Base-by-base conservation (phyloP, 768 basidiomycete species). In the Clitopilus hobsonii region DNA sequence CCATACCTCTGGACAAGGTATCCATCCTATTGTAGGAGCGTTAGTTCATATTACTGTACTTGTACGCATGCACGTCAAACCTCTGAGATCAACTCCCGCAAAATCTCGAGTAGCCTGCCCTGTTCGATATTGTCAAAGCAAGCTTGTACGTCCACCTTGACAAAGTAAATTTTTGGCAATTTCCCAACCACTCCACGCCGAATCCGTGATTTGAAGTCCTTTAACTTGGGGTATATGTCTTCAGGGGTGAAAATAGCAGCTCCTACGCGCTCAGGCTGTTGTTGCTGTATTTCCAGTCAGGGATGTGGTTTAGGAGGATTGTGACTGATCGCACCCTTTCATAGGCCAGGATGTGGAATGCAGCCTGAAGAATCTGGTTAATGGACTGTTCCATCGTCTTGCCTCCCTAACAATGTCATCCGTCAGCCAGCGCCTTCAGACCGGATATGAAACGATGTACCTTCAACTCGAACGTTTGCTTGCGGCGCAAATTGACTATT, bases 111-210 rank as follows among this genome's bases (percentile, higher is more conserved):
- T 41, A 99, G 71, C 62, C 88, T 94, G 6, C 81, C 77, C 68
- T 98, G 97, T 28, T 93, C 86, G 55, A 98, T 98, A 0, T 90
- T 93, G 70, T 99, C 97, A 74, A 98, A 99, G 61, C 94, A 97
- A 6, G 96, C 88, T 57, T 89, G 89, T 16, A 98, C 94, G 65
- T 99, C 97, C 23, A 97, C 83, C 69, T 99, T 99, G 51, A 94
- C 95, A 62, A 99, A 96, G 69, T 94, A 98, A 5, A 98, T 69
- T 58, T 85, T 85, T 0, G 95, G 93, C 30, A 95, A 96, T 51
- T 6, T 24, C 5, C 8, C 3, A 32, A 20, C 38, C n/a, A 6
- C n/a, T n/a, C n/a, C 18, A 41, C 8, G 10, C 8, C 28, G 52
- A 38, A 53, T 36, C 13, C 68, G 71, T 16, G 65, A 59, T 68